Evolutionary conservation across 257 asterid genomes (phyloP).

Genomic region (Marsdenia floribunda): DNA sequence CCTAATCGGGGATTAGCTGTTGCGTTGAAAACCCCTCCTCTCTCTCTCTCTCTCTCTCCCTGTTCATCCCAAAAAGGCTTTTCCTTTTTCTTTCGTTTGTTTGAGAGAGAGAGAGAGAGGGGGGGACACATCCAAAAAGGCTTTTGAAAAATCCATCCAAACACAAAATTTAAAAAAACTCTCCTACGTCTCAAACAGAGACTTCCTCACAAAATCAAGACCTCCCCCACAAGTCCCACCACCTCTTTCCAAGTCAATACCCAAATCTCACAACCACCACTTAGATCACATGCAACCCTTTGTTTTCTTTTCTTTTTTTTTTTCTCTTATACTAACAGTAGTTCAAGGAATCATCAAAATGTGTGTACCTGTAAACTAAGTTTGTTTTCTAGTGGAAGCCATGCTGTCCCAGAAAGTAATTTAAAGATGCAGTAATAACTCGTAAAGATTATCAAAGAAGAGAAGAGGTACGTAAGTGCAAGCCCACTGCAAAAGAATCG

Average conservation of each 20-base stretch:
- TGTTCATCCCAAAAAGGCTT: neutral
- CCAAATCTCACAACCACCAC: neutral
- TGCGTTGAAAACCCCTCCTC: conserved; percentile 16
- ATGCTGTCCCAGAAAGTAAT: neutral
- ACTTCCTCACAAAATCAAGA: conserved; percentile 12
- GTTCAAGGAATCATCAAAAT: conserved; percentile 1
- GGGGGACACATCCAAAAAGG: no score
- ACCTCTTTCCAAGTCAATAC: neutral
- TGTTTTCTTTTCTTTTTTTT: no score
- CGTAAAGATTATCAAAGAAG: neutral
- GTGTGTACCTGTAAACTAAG: neutral
- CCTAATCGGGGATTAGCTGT: conserved; percentile 25
- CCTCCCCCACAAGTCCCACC: neutral
- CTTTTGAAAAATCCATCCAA: neutral
- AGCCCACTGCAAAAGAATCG: no score
- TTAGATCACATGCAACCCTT: neutral
- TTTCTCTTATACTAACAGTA: neutral
- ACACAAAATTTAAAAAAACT: neutral
- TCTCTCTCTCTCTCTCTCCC: neutral
- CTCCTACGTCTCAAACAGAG: neutral
- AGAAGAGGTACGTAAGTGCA: neutral
- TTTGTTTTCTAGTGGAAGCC: neutral
- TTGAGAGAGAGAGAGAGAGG: neutral
- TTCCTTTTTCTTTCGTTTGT: neutral
- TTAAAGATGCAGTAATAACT: no score